Conservation (phyloP, 495 filamentous ascomycete species). For the Xylaria bambusicola region DNA sequence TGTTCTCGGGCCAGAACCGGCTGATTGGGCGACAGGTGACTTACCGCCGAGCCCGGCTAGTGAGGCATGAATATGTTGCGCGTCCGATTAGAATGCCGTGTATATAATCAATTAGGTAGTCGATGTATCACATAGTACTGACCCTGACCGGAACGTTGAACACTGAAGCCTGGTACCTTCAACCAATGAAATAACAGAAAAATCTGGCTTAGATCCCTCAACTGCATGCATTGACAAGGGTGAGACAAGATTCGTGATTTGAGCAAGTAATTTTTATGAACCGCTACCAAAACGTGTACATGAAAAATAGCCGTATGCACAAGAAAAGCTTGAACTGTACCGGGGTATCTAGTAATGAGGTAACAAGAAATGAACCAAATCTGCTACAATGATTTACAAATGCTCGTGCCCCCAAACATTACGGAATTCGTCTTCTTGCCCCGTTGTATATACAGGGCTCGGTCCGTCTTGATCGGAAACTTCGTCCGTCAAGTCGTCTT, state of each 20-base stretch:
- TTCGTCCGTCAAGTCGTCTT: slow-evolving; percentile 28
- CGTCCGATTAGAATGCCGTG: no score
- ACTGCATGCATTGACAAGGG: no score
- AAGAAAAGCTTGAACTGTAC: slow-evolving; percentile 21
- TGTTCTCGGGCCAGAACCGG: slow-evolving; percentile 55
- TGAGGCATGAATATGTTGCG: slow-evolving; percentile 23
- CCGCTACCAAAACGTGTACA: no score
- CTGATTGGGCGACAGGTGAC: slow-evolving; percentile 58
- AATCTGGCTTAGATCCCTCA: no score
- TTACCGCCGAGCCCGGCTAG: slow-evolving; percentile 55
- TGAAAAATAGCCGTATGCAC: slow-evolving; percentile 16
- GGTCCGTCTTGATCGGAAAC: slow-evolving; percentile 13
- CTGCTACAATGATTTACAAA: slow-evolving; percentile 22
- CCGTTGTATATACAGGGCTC: slow-evolving; percentile 28
- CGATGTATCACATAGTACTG: no score
- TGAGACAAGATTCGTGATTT: no score
- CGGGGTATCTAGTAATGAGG: slow-evolving; percentile 36
- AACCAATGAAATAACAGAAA: no score
- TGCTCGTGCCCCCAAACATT: slow-evolving; percentile 40
- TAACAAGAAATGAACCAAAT: slow-evolving; percentile 16
- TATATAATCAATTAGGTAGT: no score
- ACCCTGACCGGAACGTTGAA: no score
- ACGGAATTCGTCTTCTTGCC: slow-evolving; percentile 37
- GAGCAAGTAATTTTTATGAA: no score
- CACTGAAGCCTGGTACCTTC: no score